Conservation (phyloP, 225 moss, liverwort and hornwort genomes). For the Pleurozium schreberi region DNA sequence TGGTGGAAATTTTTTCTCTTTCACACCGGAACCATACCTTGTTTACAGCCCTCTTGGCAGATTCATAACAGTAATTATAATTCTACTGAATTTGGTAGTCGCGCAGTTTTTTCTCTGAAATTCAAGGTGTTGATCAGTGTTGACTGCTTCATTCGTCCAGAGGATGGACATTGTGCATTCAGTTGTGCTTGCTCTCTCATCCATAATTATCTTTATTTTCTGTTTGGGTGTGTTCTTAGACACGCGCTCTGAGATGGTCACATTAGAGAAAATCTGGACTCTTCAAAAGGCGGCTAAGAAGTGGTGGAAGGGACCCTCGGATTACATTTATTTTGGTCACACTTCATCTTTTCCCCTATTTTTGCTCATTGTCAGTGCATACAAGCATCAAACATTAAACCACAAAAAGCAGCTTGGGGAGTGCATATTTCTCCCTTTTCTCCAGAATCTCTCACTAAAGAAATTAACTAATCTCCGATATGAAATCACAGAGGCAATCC, state of each 20-base stretch:
- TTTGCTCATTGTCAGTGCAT: too few species aligned
- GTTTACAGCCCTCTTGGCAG: background rate
- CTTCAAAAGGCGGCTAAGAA: too few species aligned
- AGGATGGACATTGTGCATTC: background rate
- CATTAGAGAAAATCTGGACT: too few species aligned
- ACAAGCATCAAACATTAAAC: too few species aligned
- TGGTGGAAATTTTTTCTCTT: slow-evolving; percentile 51
- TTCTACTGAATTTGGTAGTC: background rate
- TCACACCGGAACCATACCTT: background rate
- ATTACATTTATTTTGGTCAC: too few species aligned
- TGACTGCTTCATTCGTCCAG: background rate
- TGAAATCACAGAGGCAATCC: too few species aligned
- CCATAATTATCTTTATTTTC: background rate
- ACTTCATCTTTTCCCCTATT: too few species aligned
- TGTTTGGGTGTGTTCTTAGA: background rate
- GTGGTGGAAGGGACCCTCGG: too few species aligned
- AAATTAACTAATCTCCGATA: too few species aligned
- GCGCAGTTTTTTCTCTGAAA: background rate
- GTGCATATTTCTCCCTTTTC: too few species aligned
- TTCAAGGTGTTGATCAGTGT: background rate
- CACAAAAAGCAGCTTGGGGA: too few species aligned
- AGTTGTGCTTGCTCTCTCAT: background rate
- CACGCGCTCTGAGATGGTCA: background rate
- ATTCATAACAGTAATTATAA: background rate
- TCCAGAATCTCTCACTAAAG: too few species aligned